Evolutionary conservation across 2,329 filamentous ascomycete species (phyloP).

Genomic region (Aspergillus sp.): DNA sequence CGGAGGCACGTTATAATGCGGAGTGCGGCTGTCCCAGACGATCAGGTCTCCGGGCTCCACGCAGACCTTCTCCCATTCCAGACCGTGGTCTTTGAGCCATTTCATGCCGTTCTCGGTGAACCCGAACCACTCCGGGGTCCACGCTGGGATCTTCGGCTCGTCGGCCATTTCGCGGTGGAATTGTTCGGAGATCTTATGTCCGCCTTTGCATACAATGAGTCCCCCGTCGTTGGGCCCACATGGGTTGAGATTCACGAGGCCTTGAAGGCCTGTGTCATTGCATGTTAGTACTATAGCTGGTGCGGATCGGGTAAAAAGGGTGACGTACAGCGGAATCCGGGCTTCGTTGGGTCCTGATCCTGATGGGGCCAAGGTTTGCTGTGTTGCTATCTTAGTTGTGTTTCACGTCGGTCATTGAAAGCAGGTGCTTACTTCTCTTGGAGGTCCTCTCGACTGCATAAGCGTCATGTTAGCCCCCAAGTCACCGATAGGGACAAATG

Average conservation of each 20-base stretch:
- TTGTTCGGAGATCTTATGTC: constrained; percentile 30
- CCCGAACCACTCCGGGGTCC: constrained; percentile 31
- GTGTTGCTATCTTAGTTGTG: no score
- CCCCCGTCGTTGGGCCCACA: constrained; percentile 40
- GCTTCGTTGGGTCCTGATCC: constrained; percentile 45
- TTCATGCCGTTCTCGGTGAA: constrained; percentile 31
- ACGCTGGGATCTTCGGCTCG: constrained; percentile 26
- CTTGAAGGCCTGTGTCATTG: constrained; percentile 32
- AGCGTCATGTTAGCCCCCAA: no score
- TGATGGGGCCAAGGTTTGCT: constrained; percentile 50
- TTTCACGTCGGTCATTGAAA: no score
- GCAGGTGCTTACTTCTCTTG: no score
- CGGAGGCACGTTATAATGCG: constrained; percentile 43
- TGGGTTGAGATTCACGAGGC: constrained; percentile 47
- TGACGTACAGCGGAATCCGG: constrained; percentile 48
- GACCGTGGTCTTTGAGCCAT: constrained; percentile 33
- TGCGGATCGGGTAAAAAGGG: no score
- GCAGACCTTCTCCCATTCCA: constrained; percentile 36
- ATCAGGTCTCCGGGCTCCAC: constrained; percentile 47
- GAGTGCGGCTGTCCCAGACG: constrained; percentile 41
- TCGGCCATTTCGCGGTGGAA: constrained; percentile 32
- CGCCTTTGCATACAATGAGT: constrained; percentile 36
- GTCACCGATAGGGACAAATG: no score
- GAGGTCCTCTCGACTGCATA: no score
- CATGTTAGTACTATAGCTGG: no score